A percentile compares a stretch with the other conserved stretches of the same genome.
Conservation (phyloP, 2,329 filamentous ascomycete species). For the Epichloe amarillans region DNA sequence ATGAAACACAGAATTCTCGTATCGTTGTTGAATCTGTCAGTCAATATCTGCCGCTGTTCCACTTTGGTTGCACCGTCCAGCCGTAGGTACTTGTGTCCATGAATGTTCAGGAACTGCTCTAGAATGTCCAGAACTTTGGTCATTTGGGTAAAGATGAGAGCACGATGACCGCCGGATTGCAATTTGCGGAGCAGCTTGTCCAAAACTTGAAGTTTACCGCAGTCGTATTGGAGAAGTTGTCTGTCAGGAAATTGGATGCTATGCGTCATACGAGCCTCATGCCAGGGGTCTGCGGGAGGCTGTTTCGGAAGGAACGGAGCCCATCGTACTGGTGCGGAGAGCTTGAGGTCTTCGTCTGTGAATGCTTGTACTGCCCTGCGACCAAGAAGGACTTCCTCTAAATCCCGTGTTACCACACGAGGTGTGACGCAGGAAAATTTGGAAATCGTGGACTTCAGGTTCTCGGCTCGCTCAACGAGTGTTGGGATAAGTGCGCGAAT, state of each 20-base stretch:
- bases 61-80: constrained; percentile 95
- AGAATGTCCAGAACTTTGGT: constrained; percentile 95
- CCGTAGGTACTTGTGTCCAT: constrained; percentile 91
- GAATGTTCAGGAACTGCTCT: constrained; percentile 94
- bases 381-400: constrained; percentile 55
- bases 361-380: constrained; percentile 43
- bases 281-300: constrained; percentile 64
- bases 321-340: constrained; percentile 42
- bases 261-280: constrained; percentile 81
- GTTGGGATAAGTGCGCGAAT: constrained; percentile 59
- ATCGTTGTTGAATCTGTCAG: constrained; percentile 94
- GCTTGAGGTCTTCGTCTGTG: constrained; percentile 39
- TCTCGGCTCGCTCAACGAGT: constrained; percentile 56
- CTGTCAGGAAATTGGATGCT: constrained; percentile 97
- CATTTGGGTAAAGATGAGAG: constrained; percentile 98
- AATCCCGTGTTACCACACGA: constrained; percentile 68
- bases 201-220: constrained; percentile 85
- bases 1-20: constrained; percentile 89
- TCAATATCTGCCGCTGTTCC: constrained; percentile 87
- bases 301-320: constrained; percentile 44
- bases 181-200: constrained; percentile 76
- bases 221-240: constrained; percentile 91
- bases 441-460: constrained; percentile 61
- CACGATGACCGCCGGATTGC: constrained; percentile 81
- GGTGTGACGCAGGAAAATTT: constrained; percentile 92